Evolutionary conservation across 2,329 filamentous ascomycete species (phyloP).

Genomic region (Xylariaceae sp.): DNA sequence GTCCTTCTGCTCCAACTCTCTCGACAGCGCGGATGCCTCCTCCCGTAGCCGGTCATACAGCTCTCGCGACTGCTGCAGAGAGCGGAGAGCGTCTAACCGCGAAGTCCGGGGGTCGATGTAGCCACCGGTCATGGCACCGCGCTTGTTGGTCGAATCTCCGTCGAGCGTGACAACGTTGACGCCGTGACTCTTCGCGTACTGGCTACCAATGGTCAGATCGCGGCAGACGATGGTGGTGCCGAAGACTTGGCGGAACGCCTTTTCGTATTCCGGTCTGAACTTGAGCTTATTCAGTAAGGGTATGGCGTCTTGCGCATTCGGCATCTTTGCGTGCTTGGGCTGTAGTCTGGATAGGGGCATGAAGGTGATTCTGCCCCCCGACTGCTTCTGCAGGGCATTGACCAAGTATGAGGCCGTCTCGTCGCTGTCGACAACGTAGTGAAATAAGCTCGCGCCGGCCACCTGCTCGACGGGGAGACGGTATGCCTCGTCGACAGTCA

Average conservation of each 20-base stretch:
- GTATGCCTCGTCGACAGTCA: slow-evolving; percentile 79
- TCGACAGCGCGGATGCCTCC: slow-evolving; percentile 60
- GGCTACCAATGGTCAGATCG: slow-evolving; percentile 77
- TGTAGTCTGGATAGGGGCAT: slow-evolving; percentile 84
- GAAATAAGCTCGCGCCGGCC: slow-evolving; percentile 86
- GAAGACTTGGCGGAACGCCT: slow-evolving; percentile 90
- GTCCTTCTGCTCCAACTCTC: slow-evolving; percentile 70
- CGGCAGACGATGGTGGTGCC: slow-evolving; percentile 93
- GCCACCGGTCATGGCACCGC: slow-evolving; percentile 90
- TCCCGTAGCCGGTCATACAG: slow-evolving; percentile 64
- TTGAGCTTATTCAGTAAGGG: slow-evolving; percentile 80
- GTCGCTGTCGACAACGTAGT: slow-evolving; percentile 92
- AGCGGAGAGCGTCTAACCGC: slow-evolving; percentile 76
- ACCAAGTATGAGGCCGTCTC: slow-evolving; percentile 78
- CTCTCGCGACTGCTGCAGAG: slow-evolving; percentile 67
- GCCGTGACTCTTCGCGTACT: slow-evolving; percentile 87
- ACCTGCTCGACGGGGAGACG: slow-evolving; percentile 88
- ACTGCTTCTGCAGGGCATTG: slow-evolving; percentile 71
- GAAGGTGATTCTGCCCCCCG: slow-evolving; percentile 84
- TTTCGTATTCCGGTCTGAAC: slow-evolving; percentile 71
- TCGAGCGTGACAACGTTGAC: slow-evolving; percentile 92
- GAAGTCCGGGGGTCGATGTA: slow-evolving; percentile 84
- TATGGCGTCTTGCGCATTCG: slow-evolving; percentile 79
- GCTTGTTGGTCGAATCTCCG: slow-evolving; percentile 90
- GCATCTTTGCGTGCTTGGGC: slow-evolving; percentile 66